phyloP scores from a whole-genome alignment of 495 filamentous ascomycete genomes.

The Daldinia decipiens region DNA sequence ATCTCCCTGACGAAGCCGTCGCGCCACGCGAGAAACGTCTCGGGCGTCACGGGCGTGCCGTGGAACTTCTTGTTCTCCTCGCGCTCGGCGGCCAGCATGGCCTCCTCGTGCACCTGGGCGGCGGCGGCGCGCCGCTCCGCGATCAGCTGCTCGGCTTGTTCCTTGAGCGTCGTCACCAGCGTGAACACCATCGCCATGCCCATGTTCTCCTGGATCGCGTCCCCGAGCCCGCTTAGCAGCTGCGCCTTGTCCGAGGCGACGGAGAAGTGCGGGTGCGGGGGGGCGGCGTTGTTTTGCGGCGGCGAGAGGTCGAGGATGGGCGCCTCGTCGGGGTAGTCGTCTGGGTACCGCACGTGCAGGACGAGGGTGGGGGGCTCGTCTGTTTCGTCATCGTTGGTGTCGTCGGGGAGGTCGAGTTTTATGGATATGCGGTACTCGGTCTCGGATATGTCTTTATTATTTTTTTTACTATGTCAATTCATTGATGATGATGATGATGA shows the following conservation, averaged over 20 bases:
- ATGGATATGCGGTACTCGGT: conserved; percentile 86
- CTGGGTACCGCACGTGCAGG: conserved; percentile 85
- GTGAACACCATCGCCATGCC: conserved; percentile 99
- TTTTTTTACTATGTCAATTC: background rate
- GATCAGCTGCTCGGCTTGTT: conserved; percentile 84
- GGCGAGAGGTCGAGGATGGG: conserved; percentile 80
- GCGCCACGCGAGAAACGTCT: conserved; percentile 86
- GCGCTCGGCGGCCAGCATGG: conserved; percentile 76
- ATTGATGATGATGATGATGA: background rate
- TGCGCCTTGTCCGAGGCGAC: conserved; percentile 70
- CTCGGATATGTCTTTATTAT: conserved; percentile 78
- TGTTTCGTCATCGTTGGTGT: conserved; percentile 63
- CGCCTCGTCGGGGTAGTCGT: conserved; percentile 85
- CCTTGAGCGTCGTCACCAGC: conserved; percentile 84
- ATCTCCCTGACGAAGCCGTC: conserved; percentile 80
- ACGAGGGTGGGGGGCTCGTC: conserved; percentile 71
- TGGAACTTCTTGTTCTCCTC: conserved; percentile 97
- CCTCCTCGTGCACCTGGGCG: conserved; percentile 70
- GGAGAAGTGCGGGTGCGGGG: conserved; percentile 68
- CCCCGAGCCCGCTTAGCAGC: conserved; percentile 73
- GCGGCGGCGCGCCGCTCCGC: conserved; percentile 69
- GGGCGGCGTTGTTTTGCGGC: conserved; percentile 75
- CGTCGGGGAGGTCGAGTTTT: conserved; percentile 74
- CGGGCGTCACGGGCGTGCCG: conserved; percentile 84
- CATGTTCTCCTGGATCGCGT: conserved; percentile 84